Percentiles rank a stretch among this genome's conserved stretches.
Conservation (phyloP, 2,329 filamentous ascomycete species). For the Peltaster fructicola region DNA sequence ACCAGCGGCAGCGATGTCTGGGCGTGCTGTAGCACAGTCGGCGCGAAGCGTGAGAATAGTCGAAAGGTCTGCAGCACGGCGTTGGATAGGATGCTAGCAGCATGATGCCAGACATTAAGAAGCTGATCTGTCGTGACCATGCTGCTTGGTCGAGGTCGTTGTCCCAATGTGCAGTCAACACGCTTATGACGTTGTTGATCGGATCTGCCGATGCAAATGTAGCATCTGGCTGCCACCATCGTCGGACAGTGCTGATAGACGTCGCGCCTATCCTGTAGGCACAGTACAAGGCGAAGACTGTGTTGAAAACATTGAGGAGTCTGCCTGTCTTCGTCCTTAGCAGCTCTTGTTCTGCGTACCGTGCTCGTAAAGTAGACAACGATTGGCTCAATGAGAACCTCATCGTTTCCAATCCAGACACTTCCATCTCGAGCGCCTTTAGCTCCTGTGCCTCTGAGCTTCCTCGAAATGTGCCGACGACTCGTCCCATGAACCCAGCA, state of each 20-base stretch:
- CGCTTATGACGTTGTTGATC: slow-evolving; percentile 64
- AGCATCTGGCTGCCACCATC: slow-evolving; percentile 26
- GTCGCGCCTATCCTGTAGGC: slow-evolving; percentile 67
- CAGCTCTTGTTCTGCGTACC: slow-evolving; percentile 46
- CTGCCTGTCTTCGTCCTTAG: slow-evolving; percentile 51
- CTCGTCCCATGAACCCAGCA: slow-evolving; percentile 50
- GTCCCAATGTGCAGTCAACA: slow-evolving; percentile 70
- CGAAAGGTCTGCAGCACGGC: slow-evolving; percentile 73
- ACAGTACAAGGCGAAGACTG: slow-evolving; percentile 65
- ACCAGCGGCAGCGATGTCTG: slow-evolving; percentile 65
- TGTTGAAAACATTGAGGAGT: slow-evolving; percentile 43
- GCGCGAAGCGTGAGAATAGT: slow-evolving; percentile 59
- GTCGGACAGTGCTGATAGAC: slow-evolving; percentile 46
- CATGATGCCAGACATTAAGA: slow-evolving; percentile 67
- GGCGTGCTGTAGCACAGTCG: slow-evolving; percentile 51
- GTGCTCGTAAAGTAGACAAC: slow-evolving; percentile 43
- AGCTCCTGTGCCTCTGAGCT: slow-evolving; percentile 37
- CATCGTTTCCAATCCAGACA: slow-evolving; percentile 67
- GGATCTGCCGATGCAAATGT: slow-evolving; percentile 58
- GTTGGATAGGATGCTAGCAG: slow-evolving; percentile 64
- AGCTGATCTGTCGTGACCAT: slow-evolving; percentile 74
- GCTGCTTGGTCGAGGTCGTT: slow-evolving; percentile 63
- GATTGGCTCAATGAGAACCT: slow-evolving; percentile 50
- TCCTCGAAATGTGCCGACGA: slow-evolving; percentile 54
- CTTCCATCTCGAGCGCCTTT: slow-evolving; percentile 49